phyloP scores from a whole-genome alignment of 2,329 filamentous ascomycete genomes.

The Arthrocladium fulminans region DNA sequence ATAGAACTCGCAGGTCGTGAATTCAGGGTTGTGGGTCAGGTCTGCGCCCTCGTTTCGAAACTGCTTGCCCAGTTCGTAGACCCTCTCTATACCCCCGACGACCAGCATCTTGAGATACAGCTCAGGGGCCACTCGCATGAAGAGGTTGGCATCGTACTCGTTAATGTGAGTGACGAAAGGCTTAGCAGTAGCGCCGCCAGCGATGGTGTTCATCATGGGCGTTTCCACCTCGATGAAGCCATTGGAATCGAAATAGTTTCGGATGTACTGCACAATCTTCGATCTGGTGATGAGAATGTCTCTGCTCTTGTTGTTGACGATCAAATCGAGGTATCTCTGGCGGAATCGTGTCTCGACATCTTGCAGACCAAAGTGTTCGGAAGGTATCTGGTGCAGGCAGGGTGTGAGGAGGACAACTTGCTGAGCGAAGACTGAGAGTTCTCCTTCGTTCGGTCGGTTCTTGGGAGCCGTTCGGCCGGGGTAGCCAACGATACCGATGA shows the following conservation, averaged over 20 bases:
- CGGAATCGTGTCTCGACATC: conserved; percentile 89
- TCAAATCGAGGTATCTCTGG: conserved; percentile 87
- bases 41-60: conserved; percentile 92
- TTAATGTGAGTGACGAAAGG: conserved; percentile 96
- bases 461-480: conserved; percentile 81
- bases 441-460: conserved; percentile 69
- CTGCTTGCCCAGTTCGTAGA: conserved; percentile 91
- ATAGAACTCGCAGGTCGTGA: conserved; percentile 97
- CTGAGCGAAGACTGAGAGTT: conserved; percentile 85
- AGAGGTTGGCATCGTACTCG: conserved; percentile 88
- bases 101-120: conserved; percentile 94
- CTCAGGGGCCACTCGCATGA: conserved; percentile 89
- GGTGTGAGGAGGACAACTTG: conserved; percentile 81
- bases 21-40: conserved; percentile 94
- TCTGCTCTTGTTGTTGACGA: conserved; percentile 86
- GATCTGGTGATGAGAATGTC: conserved; percentile 76
- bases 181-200: conserved; percentile 88
- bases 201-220: conserved; percentile 93
- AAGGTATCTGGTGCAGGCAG: conserved; percentile 82
- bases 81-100: conserved; percentile 85
- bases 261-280: conserved; percentile 82
- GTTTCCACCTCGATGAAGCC: conserved; percentile 95
- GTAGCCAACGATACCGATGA: conserved; percentile 79
- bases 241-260: conserved; percentile 75
- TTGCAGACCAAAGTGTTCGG: conserved; percentile 89